Base-by-base conservation (phyloP, 306 rosid species). In the Quercus agrifolia region DNA sequence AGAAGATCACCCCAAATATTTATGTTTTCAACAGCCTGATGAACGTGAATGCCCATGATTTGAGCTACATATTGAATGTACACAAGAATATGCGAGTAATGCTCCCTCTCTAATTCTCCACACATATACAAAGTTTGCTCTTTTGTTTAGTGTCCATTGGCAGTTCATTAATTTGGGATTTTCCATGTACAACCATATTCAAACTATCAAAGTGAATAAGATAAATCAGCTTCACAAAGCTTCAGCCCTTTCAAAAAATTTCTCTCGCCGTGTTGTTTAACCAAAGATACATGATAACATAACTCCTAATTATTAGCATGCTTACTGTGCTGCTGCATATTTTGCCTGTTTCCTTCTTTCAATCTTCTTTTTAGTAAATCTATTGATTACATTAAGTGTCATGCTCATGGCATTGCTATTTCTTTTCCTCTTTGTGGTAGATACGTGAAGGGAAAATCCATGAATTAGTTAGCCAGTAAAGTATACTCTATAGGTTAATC, bases 1-100 rank as follows among this genome's bases (percentile, higher is more conserved):
- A 92, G 89, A 90, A 92, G 84, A 87, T 92, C 77, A 86, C 85
- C 82, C 97, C 99, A 10, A 94, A 94, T 84, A 87, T 89, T 54
- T 94, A 90, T 51, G 95, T 94, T 56, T 87, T 91, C 88, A 94
- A 94, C 93, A 92, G 99, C 87, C 93, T 94, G 82, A 94, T 94
- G 99, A 94, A 94, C 62, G 97, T 84, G 83, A 94, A 94, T 54
- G 84, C 97, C 77, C 91, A 76, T 82, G 97, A 94, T 78, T 84
- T 94, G 87, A 90, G 77, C 88, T 94, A 94, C 89, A 84, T 90
- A 21, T 83, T 90, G 63, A 80, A 81, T 20, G 83, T 91, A 69
- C 89, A 90, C 84, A 85, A 80, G 86, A 83, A 86, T 80, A 90
- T 91, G 95, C 91, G 89, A 85, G 99, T 94, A 87, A 31, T 1